Conservation (phyloP, 2,329 filamentous ascomycete species). For the Colletotrichum cordylinicola region DNA sequence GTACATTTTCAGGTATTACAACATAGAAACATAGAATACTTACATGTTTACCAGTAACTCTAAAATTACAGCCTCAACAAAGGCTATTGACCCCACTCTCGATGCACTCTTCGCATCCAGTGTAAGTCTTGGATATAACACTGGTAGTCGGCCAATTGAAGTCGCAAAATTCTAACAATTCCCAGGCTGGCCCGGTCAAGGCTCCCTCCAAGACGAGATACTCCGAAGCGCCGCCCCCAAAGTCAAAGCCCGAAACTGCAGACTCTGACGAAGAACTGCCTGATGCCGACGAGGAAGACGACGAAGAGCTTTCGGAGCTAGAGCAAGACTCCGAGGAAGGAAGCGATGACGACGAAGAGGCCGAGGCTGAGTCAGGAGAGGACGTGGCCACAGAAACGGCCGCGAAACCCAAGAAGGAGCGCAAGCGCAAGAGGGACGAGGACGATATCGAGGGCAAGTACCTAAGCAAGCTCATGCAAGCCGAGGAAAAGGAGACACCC, state of each 20-base stretch:
- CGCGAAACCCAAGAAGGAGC: constrained; percentile 51
- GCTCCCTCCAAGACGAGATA: constrained; percentile 52
- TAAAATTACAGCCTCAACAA: constrained; percentile 49
- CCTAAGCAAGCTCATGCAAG: constrained; percentile 66
- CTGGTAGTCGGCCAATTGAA: background rate
- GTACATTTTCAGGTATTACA: no score
- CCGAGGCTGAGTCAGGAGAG: constrained; percentile 33
- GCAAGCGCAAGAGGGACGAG: constrained; percentile 72
- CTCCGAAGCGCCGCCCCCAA: constrained; percentile 36
- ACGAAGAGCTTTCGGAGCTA: constrained; percentile 22
- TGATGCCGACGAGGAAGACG: constrained; percentile 34
- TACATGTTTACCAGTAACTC: background rate
- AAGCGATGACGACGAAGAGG: constrained; percentile 30
- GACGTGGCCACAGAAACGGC: constrained; percentile 42
- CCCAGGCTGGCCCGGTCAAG: constrained; percentile 58
- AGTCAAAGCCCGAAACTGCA: constrained; percentile 33
- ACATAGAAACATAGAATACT: background rate
- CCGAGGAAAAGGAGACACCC: constrained; percentile 60
- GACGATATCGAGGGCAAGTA: constrained; percentile 76
- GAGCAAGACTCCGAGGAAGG: background rate
- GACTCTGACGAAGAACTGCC: constrained; percentile 35
- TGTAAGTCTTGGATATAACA: constrained; percentile 54
- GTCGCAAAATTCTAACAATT: constrained; percentile 21
- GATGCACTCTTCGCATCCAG: constrained; percentile 75
- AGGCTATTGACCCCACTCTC: constrained; percentile 71